phyloP scores from a whole-genome alignment of 1,284 basidiomycete genomes.

The Cutaneotrichosporon sp. region DNA sequence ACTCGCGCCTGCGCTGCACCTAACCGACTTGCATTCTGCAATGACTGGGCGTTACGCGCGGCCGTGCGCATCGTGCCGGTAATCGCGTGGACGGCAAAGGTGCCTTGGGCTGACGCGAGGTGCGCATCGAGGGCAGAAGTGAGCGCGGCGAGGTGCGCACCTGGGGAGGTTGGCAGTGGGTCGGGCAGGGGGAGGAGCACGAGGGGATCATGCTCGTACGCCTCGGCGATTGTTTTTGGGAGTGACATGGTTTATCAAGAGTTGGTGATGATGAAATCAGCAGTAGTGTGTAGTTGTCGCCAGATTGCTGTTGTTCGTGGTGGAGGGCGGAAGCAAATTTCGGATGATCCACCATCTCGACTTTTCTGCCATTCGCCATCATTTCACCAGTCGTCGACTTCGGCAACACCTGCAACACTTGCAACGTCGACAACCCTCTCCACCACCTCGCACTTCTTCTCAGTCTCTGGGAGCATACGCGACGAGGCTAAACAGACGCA shows the following conservation, averaged over 20 bases:
- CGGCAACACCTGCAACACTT: too few species aligned
- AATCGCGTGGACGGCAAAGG: slow-evolving; percentile 20
- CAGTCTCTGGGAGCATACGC: too few species aligned
- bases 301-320: too few species aligned
- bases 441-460: too few species aligned
- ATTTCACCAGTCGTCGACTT: too few species aligned
- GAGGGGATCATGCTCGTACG: slow-evolving; percentile 37
- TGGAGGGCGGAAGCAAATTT: slow-evolving; percentile 2
- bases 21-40: slow-evolving; percentile 33
- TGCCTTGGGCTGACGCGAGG: slow-evolving; percentile 6
- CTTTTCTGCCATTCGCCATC: not conserved
- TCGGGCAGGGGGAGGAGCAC: slow-evolving; percentile 35
- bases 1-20: slow-evolving; percentile 29
- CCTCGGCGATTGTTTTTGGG: slow-evolving; percentile 26
- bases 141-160: slow-evolving; percentile 17
- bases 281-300: not conserved
- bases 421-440: too few species aligned
- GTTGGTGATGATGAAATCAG: not conserved
- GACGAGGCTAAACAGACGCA: too few species aligned
- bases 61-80: slow-evolving; percentile 30
- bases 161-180: slow-evolving; percentile 23
- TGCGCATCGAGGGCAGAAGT: slow-evolving; percentile 19
- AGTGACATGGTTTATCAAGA: slow-evolving; percentile 23
- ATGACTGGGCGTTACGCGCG: slow-evolving; percentile 27
- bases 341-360: not conserved